Percentiles rank a stretch among this genome's conserved stretches.
Conservation (phyloP, 2,329 filamentous ascomycete species). For the Penicillium hesseltinei region DNA sequence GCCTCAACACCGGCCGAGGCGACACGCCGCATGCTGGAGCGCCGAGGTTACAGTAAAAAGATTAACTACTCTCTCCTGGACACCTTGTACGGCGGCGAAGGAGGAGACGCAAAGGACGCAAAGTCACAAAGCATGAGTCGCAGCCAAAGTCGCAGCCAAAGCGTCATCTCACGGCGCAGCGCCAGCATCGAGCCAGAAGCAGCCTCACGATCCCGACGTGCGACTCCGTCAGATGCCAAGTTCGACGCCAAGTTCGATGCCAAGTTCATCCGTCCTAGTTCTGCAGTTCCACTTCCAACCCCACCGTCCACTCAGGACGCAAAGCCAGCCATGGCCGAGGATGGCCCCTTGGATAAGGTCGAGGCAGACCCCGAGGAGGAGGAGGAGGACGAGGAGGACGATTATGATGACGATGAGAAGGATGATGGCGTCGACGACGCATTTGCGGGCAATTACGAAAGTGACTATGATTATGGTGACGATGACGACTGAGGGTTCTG, state of each 20-base stretch:
- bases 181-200: constrained; percentile 27
- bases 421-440: constrained; percentile 34
- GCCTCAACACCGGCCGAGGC: constrained; percentile 69
- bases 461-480: constrained; percentile 24
- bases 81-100: constrained; percentile 41
- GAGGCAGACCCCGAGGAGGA: constrained; percentile 20
- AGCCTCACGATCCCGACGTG: constrained; percentile 14
- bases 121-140: constrained; percentile 32
- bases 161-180: constrained; percentile 32
- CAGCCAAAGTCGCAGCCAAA: constrained; percentile 37
- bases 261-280: constrained; percentile 16
- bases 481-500: constrained; percentile 16
- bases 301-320: background rate
- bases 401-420: constrained; percentile 33
- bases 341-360: background rate
- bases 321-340: background rate
- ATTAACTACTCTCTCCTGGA: constrained; percentile 62
- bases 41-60: constrained; percentile 67
- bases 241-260: constrained; percentile 19
- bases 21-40: constrained; percentile 65
- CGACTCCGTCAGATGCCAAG: constrained; percentile 19
- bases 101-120: constrained; percentile 29
- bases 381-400: constrained; percentile 28
- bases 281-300: background rate
- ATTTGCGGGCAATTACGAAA: constrained; percentile 31